phyloP scores from a whole-genome alignment of 306 rosid species.

The Cyclanthera cordifolia region DNA sequence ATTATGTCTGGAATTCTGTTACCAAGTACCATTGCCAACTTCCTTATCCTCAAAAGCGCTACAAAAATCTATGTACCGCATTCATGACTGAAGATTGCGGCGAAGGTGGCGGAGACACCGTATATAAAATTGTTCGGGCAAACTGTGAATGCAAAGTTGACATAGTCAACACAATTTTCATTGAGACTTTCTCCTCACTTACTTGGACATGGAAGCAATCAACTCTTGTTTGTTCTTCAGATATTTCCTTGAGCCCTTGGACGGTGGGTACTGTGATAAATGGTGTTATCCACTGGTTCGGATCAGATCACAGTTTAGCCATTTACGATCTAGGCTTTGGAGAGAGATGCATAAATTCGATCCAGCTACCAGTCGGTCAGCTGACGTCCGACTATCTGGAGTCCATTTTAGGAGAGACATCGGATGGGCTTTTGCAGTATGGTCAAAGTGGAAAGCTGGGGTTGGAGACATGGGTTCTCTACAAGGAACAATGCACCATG shows the following conservation, averaged over 20 bases:
- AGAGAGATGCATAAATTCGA: conserved; percentile 33
- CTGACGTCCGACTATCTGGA: conserved; percentile 49
- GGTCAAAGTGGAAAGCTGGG: conserved; percentile 64
- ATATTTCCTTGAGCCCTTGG: conserved; percentile 50
- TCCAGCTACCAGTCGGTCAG: conserved; percentile 45
- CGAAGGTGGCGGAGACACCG: conserved; percentile 23
- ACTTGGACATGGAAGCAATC: conserved; percentile 61
- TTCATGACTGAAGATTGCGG: conserved; percentile 36
- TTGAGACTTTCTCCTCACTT: conserved; percentile 66
- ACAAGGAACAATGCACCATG: conserved; percentile 27
- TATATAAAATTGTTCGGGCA: conserved; percentile 61
- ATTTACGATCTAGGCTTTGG: conserved; percentile 59
- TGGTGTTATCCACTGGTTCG: conserved; percentile 63
- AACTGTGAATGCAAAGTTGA: conserved; percentile 45
- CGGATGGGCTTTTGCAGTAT: conserved; percentile 59
- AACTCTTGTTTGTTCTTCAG: conserved; percentile 45
- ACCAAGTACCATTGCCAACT: conserved; percentile 36
- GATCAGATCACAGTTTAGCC: conserved; percentile 48
- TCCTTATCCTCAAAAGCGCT: conserved; percentile 59
- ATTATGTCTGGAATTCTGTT: conserved; percentile 42
- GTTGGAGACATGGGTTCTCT: conserved; percentile 61
- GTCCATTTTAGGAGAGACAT: conserved; percentile 57
- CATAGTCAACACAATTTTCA: conserved; percentile 47
- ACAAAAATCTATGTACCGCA: conserved; percentile 49
- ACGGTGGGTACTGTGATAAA: conserved; percentile 47